Evolutionary conservation across 441 rosid species (phyloP), one percentile per base, ranked within the genome.

Genomic region (Populus hybrid): DNA sequence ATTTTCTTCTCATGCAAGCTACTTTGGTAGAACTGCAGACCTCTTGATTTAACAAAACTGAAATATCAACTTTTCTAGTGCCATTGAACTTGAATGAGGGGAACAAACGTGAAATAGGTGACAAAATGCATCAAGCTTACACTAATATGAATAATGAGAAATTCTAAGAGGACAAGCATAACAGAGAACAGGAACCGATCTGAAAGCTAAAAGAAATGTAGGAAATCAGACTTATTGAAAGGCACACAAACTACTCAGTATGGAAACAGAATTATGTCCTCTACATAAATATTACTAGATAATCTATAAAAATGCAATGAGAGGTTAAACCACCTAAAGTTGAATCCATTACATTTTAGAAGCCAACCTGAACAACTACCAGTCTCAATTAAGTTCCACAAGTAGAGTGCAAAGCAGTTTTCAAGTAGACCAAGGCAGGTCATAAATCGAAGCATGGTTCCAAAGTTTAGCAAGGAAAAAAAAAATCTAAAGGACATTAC

Each of bases 401-500:
- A 46, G 57, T 14, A 46, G 57, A 46, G 57, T 46, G 20, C 20
- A 4, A 14, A 24, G 28, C 66, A 63, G 66, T 63, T 63, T 21
- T 23, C 66, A 63, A 10, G 66, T 10, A 61, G 28, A 61, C 28
- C 42, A 10, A 38, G 42, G 42, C 11, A 1, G 11, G 10, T 18
- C 10, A 7, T 61, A 21, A 21, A 61, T 61, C 10, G 10, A 10
- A 9, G 65, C 10, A 61, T 9, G 66, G 28, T 10, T 61, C 14
- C 6, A 23, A 61, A 61, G 66, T 21, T 23, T 10, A 21, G 26
- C 66, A 63, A 63, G 66, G 23, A 23, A 21, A 63, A 23, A 1
- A 24, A 10, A 3, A 9, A 21, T 21, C 23, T 30, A 26, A 6
- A 80, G 72, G 82, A 73, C 78, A 81, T 65, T 36, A 42, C 35